These are phyloP conservation scores for Arxiozyma slooffiae DNA, from an alignment of 1,139 yeast genomes.

Conservation along the genomic window DNA sequence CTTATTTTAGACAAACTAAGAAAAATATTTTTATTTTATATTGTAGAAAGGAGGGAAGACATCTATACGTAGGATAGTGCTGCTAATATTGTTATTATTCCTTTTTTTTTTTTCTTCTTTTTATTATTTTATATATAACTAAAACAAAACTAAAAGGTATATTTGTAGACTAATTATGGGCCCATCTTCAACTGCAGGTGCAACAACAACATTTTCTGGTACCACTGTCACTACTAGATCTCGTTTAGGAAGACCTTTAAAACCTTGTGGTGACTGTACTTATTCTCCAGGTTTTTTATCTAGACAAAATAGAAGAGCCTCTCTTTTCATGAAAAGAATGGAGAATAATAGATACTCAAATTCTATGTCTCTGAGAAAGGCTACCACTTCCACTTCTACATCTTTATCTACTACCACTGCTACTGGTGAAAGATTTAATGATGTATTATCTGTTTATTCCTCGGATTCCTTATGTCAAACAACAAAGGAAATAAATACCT, in stretches of 20 bases:
- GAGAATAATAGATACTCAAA: slow-evolving; percentile 14
- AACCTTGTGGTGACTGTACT: slow-evolving; percentile 63
- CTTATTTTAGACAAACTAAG: too few species aligned
- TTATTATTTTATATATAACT: not conserved
- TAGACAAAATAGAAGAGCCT: slow-evolving; percentile 49
- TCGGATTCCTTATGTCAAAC: slow-evolving; percentile 32
- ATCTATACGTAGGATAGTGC: not conserved
- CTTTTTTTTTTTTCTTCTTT: not conserved
- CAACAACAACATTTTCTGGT: slow-evolving; percentile 2
- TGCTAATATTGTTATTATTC: not conserved
- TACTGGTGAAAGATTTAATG: slow-evolving; percentile 8
- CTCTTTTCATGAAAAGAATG: slow-evolving; percentile 33
- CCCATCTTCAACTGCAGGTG: slow-evolving; percentile 4
- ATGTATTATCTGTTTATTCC: slow-evolving; percentile 32
- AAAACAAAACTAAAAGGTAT: not conserved
- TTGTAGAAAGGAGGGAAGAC: not conserved
- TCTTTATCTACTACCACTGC: not conserved
- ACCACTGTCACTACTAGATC: slow-evolving; percentile 1
- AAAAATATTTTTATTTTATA: too few species aligned
- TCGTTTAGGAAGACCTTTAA: slow-evolving; percentile 15
- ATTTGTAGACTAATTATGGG: not conserved
- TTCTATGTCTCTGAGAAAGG: slow-evolving; percentile 1
- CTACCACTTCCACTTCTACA: not conserved
- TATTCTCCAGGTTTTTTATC: slow-evolving; percentile 74
- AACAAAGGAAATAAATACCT: slow-evolving; percentile 43